Base-by-base conservation (phyloP, 805 yeast species). In the Cyberlindnera euphorbiae region DNA sequence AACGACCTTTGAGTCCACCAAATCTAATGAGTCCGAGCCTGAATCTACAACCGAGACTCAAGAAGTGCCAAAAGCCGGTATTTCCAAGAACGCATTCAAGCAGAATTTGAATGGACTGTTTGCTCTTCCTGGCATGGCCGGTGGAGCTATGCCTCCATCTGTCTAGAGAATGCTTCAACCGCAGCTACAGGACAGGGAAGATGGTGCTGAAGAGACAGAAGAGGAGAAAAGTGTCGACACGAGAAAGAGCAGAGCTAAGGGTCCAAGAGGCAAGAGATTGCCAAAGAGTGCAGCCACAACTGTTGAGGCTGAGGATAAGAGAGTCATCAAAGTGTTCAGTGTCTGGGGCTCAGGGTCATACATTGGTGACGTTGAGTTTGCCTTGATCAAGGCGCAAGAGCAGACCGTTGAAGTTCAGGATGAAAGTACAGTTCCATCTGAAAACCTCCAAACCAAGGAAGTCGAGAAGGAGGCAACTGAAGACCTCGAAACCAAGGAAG, bases 201-300 rank as follows among this genome's bases (percentile, higher is more conserved):
- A n/a, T 4, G 17, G n/a, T 8, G 32, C 41, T 32, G 27, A 23
- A 3, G 37, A 30, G 13, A 31, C 28, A 8, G 43, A 32, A 3
- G 44, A 37, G 8, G 45, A 11, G 14, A 47, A 36, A 35, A 32
- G 35, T 35, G 38, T 14, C 35, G 75, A 73, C 50, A 56, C 57
- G 4, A 56, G 73, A 52, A 63, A 62, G 33, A 63, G 75, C 21
- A 70, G 90, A 50, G 80, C 79, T 1, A 78, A 64, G 46, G 93
- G 90, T 0, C 94, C 94, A 30, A 67, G 75, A 43, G 89, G 89
- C 0, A 73, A 85, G 42, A 77, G 75, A 49, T 59, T 82, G 35
- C 93, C 93, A 0, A 19, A 19, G 22, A 19, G 22, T 9, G 9
- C 22, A 7, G 9, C 22, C 22, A 19, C 22, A 8, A 19, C 22